Evolutionary conservation across 805 yeast genomes (phyloP), one percentile per base, ranked within the genome.

Genomic region (Wickerhamomyces chaumierensis): DNA sequence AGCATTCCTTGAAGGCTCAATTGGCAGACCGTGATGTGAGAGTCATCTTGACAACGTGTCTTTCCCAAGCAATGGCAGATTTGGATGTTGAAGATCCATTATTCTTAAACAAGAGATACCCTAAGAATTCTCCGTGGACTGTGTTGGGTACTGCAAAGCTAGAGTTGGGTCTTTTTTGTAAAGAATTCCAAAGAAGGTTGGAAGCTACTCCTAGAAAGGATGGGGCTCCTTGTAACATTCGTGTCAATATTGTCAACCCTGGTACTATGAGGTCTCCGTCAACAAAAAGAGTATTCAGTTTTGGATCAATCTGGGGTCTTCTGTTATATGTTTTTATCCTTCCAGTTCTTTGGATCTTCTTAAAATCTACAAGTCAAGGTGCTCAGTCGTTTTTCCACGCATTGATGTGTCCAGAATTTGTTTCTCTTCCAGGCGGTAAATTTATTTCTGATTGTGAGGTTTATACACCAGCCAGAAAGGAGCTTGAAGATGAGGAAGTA

Each of bases 21-120:
- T 94, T 96, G 3, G 85, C 95, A 0, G 97, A 88, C 58, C 70
- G 99, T 47, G 97, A 88, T 52, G 95, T 92, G 3, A 66, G 96
- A 34, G 73, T 92, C 5, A 56, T 92, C 3, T 47, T 86, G n/a
- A 72, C 88, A 0, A 71, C 86, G 1, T 92, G 98, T 59, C 61
- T 82, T 44, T 64, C 86, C 11, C 92, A 85, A 45, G 73, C 85
- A 2, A 53, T 83, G 59, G 96, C 84, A 2, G 69, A 68, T 13
- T 52, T 90, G 15, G 78, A 81, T 41, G 33, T 73, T 3, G 59
- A 63, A 13, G 86, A 81, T 52, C 66, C 87, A 18, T 64, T 84
- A 37, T 81, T 82, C 78, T 70, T 69, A 39, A 46, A 60, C 2
- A 67, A 62, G 31, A 65, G 68, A 37, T 90, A 84, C 53, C 84